Evolutionary conservation across 2,329 filamentous ascomycete genomes (phyloP).

Genomic region (Xylariaceae sp.): DNA sequence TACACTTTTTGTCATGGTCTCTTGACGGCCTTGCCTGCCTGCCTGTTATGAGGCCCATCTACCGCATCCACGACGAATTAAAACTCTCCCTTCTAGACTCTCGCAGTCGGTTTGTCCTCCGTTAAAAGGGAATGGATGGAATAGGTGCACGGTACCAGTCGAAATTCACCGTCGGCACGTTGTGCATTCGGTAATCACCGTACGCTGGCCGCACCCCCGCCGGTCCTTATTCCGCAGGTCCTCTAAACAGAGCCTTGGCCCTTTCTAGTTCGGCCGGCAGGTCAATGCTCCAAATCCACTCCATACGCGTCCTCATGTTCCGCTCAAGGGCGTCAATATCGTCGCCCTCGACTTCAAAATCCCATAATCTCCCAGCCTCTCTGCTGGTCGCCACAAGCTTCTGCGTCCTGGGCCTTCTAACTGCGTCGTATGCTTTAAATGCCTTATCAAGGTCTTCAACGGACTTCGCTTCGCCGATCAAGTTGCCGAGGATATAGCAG

Average conservation of each 20-base stretch:
- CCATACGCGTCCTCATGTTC: conserved; percentile 33
- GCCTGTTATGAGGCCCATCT: too few relatives aligned
- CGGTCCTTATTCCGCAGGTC: neutral
- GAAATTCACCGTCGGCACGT: too few relatives aligned
- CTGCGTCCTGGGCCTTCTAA: conserved; percentile 46
- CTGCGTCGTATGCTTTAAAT: conserved; percentile 49
- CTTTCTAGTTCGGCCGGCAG: conserved; percentile 35
- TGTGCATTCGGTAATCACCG: too few relatives aligned
- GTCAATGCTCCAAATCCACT: conserved; percentile 38
- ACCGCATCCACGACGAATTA: too few relatives aligned
- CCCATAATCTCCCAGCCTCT: conserved; percentile 42
- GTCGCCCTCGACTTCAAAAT: conserved; percentile 38
- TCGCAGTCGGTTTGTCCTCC: too few relatives aligned
- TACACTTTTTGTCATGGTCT: too few relatives aligned
- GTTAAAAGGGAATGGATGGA: too few relatives aligned
- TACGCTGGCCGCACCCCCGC: neutral
- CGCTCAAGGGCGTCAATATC: conserved; percentile 37
- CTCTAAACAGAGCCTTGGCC: conserved; percentile 35
- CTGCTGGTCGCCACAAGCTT: conserved; percentile 48
- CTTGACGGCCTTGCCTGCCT: too few relatives aligned
- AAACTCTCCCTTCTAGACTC: too few relatives aligned
- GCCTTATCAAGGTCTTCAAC: conserved; percentile 39
- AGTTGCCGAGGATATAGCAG: conserved; percentile 34
- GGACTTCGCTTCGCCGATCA: conserved; percentile 41
- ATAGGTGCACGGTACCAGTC: too few relatives aligned